A percentile compares a stretch with the other conserved stretches of the same genome.
Conservation (phyloP, 73 alveolate genomes). For the Breviolum minutum region DNA sequence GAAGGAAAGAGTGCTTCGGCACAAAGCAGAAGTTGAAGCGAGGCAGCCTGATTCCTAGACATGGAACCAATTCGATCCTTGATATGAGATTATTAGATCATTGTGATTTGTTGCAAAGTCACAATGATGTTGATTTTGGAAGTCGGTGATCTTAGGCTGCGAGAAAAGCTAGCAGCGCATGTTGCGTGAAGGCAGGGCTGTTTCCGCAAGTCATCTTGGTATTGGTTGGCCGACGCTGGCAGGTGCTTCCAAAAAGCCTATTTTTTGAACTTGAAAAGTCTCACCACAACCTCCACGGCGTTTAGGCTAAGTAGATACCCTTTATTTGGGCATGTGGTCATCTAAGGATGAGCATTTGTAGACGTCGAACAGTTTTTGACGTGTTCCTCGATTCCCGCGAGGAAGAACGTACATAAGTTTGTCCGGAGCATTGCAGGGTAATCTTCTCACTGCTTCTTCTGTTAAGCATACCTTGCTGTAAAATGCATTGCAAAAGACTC, state of each 20-base stretch:
- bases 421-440: not conserved
- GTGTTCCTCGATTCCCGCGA: too few relatives aligned
- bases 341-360: constrained; percentile 16
- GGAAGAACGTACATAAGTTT: not conserved
- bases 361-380: not conserved
- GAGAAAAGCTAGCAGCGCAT: not conserved
- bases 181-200: not conserved
- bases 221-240: too few relatives aligned
- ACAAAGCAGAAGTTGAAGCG: constrained; percentile 31
- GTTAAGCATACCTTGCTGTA: too few relatives aligned
- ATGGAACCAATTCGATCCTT: not conserved
- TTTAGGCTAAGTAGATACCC: constrained; percentile 1
- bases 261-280: not conserved
- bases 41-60: not conserved
- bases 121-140: too few relatives aligned
- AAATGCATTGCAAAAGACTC: too few relatives aligned
- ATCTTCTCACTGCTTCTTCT: not conserved
- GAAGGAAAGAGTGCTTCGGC: not conserved
- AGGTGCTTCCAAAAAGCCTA: too few relatives aligned
- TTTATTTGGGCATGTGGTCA: not conserved
- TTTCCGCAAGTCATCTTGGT: not conserved
- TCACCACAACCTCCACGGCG: not conserved
- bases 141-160: not conserved
- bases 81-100: not conserved
- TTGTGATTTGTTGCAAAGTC: too few relatives aligned